phyloP scores from a whole-genome alignment of 192 early-diverging fungal species.

The Backusella tuberculispora region DNA sequence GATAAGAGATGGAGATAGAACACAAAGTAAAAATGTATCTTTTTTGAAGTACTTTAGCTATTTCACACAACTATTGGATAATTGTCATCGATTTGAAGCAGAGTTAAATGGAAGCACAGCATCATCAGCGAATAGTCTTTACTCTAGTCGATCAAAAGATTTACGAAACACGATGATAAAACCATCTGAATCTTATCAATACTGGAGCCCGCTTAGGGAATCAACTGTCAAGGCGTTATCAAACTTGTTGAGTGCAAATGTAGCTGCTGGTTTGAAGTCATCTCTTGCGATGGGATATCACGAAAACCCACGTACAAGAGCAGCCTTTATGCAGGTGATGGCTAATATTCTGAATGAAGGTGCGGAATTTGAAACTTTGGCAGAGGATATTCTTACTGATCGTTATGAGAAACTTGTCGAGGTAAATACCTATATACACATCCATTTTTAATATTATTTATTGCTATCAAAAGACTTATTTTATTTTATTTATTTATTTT shows the following conservation, averaged over 20 bases:
- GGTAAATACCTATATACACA: constrained; percentile 20
- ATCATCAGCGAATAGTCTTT: neutral
- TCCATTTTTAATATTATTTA: neutral
- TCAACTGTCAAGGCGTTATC: constrained; percentile 71
- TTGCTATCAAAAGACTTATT: neutral
- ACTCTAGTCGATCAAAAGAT: constrained; percentile 9
- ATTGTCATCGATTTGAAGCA: constrained; percentile 59
- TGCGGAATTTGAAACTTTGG: constrained; percentile 65
- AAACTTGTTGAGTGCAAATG: constrained; percentile 78
- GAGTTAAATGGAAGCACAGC: neutral
- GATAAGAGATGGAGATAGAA: constrained; percentile 51
- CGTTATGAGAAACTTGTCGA: constrained; percentile 70
- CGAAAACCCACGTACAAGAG: constrained; percentile 74
- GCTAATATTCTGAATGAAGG: constrained; percentile 76
- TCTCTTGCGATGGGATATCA: constrained; percentile 78
- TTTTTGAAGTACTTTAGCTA: constrained; percentile 75
- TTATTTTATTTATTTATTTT: constrained; percentile 4
- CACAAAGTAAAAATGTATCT: constrained; percentile 57
- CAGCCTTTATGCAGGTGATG: constrained; percentile 79
- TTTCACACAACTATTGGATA: constrained; percentile 68
- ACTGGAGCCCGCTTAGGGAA: constrained; percentile 20
- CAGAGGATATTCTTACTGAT: constrained; percentile 54
- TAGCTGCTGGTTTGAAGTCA: constrained; percentile 78
- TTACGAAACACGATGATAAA: neutral
- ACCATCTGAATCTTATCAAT: neutral